Conservation (phyloP, 2,329 filamentous ascomycete genomes). For the Fusarium secorum region DNA sequence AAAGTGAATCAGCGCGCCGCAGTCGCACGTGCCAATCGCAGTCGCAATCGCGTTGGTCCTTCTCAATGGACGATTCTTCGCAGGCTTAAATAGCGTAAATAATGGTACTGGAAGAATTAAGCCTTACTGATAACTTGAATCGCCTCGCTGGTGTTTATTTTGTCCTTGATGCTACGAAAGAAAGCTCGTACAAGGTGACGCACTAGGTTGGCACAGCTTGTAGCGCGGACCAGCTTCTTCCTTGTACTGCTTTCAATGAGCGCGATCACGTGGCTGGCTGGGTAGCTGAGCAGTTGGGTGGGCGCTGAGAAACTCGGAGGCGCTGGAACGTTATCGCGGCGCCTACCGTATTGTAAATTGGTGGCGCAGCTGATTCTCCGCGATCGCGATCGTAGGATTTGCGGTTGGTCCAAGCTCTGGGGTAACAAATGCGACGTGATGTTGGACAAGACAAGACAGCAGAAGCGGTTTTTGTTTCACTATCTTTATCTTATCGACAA, state of each 20-base stretch:
- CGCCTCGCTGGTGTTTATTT: not conserved
- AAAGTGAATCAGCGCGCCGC: constrained; percentile 18
- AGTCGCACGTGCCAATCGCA: constrained; percentile 24
- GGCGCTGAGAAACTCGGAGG: not conserved
- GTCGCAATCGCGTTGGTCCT: constrained; percentile 6
- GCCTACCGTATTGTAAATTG: not conserved
- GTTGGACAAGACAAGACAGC: not conserved
- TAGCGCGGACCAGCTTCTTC: constrained; percentile 23
- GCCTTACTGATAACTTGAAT: not conserved
- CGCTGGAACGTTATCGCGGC: constrained; percentile 30
- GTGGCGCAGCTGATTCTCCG: constrained; percentile 14
- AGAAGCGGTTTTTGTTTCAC: not conserved
- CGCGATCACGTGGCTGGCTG: constrained; percentile 31
- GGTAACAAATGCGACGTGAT: constrained; percentile 9
- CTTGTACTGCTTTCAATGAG: constrained; percentile 35
- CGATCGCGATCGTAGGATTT: constrained; percentile 22
- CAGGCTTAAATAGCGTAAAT: not conserved
- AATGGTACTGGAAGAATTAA: not conserved
- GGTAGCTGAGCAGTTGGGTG: not conserved
- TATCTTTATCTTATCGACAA: constrained; percentile 3
- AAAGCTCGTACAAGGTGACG: constrained; percentile 40
- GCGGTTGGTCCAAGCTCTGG: constrained; percentile 25
- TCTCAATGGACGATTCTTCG: constrained; percentile 13
- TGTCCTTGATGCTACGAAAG: constrained; percentile 18
- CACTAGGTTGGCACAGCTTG: constrained; percentile 35